These are phyloP conservation scores for Castanea mollissima DNA, from an alignment of 306 rosid species.

Conservation along the genomic window DNA sequence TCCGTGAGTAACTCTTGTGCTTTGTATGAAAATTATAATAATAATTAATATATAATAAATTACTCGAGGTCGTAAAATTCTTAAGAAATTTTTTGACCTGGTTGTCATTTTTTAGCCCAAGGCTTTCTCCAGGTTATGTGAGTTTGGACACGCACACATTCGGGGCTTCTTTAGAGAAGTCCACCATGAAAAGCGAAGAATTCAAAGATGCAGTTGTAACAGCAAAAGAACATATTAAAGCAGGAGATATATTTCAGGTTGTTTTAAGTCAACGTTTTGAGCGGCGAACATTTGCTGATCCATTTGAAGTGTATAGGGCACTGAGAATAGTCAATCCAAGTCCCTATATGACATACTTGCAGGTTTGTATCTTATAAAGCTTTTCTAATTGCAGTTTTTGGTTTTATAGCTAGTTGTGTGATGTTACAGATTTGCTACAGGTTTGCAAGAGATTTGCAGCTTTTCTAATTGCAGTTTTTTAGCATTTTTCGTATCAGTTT, in stretches of 20 bases:
- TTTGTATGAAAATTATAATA: not conserved
- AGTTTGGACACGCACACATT: slow-evolving; percentile 45
- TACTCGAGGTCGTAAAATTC: slow-evolving; percentile 3
- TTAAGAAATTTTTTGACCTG: slow-evolving; percentile 12
- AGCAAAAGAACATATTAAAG: slow-evolving; percentile 73
- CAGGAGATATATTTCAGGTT: slow-evolving; percentile 84
- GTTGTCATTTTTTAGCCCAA: slow-evolving; percentile 48
- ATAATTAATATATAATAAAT: not conserved
- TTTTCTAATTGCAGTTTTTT: not conserved
- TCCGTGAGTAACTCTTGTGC: slow-evolving; percentile 39
- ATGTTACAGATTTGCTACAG: too few relatives aligned
- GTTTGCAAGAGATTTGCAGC: too few relatives aligned
- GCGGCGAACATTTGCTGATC: slow-evolving; percentile 76
- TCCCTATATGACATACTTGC: slow-evolving; percentile 85
- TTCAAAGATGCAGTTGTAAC: slow-evolving; percentile 55
- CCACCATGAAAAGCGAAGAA: slow-evolving; percentile 67
- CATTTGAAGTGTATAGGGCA: slow-evolving; percentile 80
- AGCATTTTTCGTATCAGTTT: not conserved
- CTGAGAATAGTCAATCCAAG: slow-evolving; percentile 89
- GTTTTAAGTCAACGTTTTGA: slow-evolving; percentile 88
- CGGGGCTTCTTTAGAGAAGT: slow-evolving; percentile 58
- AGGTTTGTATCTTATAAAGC: slow-evolving; percentile 36
- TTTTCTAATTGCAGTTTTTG: not conserved
- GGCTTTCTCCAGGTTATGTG: slow-evolving; percentile 59
- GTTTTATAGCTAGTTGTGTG: not conserved